Evolutionary conservation across 1,139 yeast genomes (phyloP).

Genomic region (Nakaseomyces nivariensis): DNA sequence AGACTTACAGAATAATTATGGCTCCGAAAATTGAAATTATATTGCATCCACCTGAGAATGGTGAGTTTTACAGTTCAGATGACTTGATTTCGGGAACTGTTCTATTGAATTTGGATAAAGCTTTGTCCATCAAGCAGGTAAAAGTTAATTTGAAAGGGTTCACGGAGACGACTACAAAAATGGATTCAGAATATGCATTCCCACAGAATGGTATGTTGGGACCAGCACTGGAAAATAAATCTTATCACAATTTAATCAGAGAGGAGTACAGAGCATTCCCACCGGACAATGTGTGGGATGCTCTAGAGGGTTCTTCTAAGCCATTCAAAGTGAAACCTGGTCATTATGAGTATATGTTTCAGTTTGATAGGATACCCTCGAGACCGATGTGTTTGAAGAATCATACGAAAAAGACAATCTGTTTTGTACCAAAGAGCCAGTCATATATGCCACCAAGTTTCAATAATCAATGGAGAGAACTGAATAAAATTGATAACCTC

Average conservation of each 20-base stretch:
- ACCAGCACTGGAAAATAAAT: conserved; percentile 20
- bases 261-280: conserved; percentile 22
- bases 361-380: conserved; percentile 18
- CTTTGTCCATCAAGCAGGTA: conserved; percentile 21
- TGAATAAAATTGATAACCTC: conserved; percentile 17
- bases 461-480: conserved; percentile 18
- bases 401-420: conserved; percentile 15
- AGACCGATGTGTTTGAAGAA: conserved; percentile 20
- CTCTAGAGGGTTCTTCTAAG: conserved; percentile 20
- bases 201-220: conserved; percentile 18
- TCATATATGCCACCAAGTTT: conserved; percentile 25
- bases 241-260: conserved; percentile 19
- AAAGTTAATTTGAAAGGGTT: conserved; percentile 21
- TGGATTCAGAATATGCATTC: conserved; percentile 15
- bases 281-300: conserved; percentile 26
- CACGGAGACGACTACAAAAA: conserved; percentile 21
- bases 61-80: conserved; percentile 20
- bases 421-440: conserved; percentile 16
- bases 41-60: conserved; percentile 22
- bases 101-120: conserved; percentile 13
- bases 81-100: conserved; percentile 22
- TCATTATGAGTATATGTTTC: conserved; percentile 19
- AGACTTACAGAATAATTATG: conserved; percentile 9
- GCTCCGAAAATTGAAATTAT: conserved; percentile 16
- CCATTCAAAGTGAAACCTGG: conserved; percentile 25